Conservation (phyloP, 352 stramenopile species). For the Phytophthora megakarya region DNA sequence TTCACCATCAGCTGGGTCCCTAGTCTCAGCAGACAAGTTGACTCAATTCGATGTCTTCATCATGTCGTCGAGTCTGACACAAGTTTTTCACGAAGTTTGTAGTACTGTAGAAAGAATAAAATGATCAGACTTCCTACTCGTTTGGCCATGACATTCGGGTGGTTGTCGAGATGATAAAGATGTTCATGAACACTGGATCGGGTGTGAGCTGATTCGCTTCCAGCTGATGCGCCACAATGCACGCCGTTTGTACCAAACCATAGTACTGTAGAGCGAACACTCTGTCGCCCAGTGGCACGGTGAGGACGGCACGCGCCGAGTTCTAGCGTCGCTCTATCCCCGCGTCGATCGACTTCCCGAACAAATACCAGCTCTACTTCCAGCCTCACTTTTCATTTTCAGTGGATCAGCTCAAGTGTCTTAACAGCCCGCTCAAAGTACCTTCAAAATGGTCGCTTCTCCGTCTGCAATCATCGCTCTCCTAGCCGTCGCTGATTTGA, state of each 20-base stretch:
- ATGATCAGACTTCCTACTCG: background rate
- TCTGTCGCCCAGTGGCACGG: too few relatives aligned
- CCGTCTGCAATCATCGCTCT: conserved; percentile 11
- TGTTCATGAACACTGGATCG: conserved; percentile 18
- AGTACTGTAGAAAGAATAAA: background rate
- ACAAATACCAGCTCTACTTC: background rate
- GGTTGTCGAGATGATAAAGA: conserved; percentile 14
- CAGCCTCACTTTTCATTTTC: conserved; percentile 28
- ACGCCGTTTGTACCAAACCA: conserved; percentile 4
- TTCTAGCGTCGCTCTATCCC: too few relatives aligned
- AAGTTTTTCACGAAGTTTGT: too few relatives aligned
- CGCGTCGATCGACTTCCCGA: too few relatives aligned
- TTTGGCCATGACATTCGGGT: background rate
- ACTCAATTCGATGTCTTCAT: too few relatives aligned
- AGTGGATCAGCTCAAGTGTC: conserved; percentile 12
- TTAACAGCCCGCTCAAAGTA: conserved; percentile 3
- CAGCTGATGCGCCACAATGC: conserved; percentile 33
- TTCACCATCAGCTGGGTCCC: background rate
- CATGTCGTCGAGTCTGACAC: too few relatives aligned
- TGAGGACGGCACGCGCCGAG: too few relatives aligned
- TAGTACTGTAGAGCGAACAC: conserved; percentile 3
- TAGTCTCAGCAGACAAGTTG: background rate
- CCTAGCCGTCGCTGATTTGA: conserved; percentile 5
- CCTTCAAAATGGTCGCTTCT: conserved; percentile 17
- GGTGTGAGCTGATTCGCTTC: conserved; percentile 20